Evolutionary conservation across 257 asterid genomes (phyloP), one percentile per base, ranked within the genome.

Genomic region (Solanum chmielewskii): DNA sequence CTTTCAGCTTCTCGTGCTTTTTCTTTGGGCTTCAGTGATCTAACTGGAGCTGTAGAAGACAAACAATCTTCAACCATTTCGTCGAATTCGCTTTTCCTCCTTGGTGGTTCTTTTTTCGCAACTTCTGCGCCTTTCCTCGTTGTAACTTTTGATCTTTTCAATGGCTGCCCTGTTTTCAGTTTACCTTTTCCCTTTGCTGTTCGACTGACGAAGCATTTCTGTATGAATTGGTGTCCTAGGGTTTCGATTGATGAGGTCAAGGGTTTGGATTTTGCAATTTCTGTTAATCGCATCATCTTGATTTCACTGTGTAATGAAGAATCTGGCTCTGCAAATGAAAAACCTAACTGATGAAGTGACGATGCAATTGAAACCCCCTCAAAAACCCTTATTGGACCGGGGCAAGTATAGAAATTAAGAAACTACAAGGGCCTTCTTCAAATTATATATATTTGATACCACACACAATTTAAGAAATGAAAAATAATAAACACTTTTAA

Each of bases 131-230:
- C 96, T 90, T 94, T 94, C 82, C 92, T 97, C 0, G 90, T 91
- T 5, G 97, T 90, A 44, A 95, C 89, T 88, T 92, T 95, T 3
- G 95, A 92, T 52, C 94, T 91, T 88, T 94, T 97, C 90, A 95
- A 89, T 33, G 91, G 87, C 86, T 90, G 93, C 16, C 92, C 96
- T 4, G 91, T 85, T 91, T 97, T 97, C 82, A 93, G 8, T 90
- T 97, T 97, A 9, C 90, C 93, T 86, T 97, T 97, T 12, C 99
- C 99, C 88, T 95, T 96, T 2, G 98, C 98, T 11, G 98, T 97
- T 70, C 98, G 92, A 89, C 98, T 97, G 82, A 97, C 99, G 3
- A 90, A 91, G 87, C 99, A 94, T 88, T 94, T 89, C 83, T 95
- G 98, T n/a, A 91, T 62, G 47, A 94, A 89, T 81, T 93, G 98